Evolutionary conservation across 75 land plant genomes (phyloP).

Genomic region (Cryptomeria japonica): DNA sequence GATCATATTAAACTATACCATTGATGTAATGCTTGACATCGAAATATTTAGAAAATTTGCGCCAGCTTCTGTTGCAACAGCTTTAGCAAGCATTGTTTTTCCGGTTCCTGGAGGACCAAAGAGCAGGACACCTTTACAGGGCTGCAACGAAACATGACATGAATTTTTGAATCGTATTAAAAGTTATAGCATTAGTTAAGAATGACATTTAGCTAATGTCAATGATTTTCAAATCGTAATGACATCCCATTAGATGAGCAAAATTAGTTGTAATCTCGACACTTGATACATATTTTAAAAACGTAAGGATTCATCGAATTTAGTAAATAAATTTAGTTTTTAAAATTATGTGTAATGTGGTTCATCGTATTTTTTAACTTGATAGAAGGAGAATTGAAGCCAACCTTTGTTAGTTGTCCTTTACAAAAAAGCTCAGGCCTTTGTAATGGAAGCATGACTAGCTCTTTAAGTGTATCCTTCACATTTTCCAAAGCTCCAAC

Average conservation of each 20-base stretch:
- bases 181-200: too few relatives aligned
- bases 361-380: not conserved
- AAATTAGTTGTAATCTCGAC: too few relatives aligned
- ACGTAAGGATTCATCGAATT: too few relatives aligned
- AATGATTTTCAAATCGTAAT: too few relatives aligned
- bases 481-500: slow-evolving; percentile 37
- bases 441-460: slow-evolving; percentile 43
- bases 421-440: slow-evolving; percentile 35
- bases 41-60: slow-evolving; percentile 39
- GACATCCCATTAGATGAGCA: too few relatives aligned
- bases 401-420: slow-evolving; percentile 31
- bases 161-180: too few relatives aligned
- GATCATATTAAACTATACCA: slow-evolving; percentile 7
- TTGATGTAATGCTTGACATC: slow-evolving; percentile 28
- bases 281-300: too few relatives aligned
- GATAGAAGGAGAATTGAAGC: not conserved
- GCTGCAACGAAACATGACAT: slow-evolving; percentile 15
- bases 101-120: slow-evolving; percentile 38
- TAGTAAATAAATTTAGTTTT: not conserved
- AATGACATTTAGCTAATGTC: too few relatives aligned
- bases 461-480: slow-evolving; percentile 31
- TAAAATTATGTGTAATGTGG: not conserved
- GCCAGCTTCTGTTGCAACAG: slow-evolving; percentile 34
- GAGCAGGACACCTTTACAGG: slow-evolving; percentile 32
- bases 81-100: slow-evolving; percentile 39